These are phyloP conservation scores for Calonectria naviculata DNA, from an alignment of 2,329 filamentous ascomycete genomes.

Conservation along the genomic window DNA sequence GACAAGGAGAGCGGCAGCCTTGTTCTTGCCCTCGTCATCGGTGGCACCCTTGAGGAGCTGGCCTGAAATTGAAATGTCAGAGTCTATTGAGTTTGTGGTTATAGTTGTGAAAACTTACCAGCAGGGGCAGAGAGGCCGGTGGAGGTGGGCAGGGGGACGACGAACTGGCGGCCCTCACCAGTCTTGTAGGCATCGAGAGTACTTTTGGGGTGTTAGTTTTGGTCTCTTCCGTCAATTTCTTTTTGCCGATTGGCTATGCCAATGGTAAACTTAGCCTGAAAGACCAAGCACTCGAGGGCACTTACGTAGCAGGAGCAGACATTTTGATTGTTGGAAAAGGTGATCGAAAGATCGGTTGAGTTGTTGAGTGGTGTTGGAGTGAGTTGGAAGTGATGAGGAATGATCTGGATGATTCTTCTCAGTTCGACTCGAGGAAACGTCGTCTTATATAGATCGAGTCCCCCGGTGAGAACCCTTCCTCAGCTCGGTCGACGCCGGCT, in stretches of 20 bases:
- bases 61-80: neutral
- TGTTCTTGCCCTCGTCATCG: conserved; percentile 1
- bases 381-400: neutral
- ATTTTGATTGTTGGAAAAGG: neutral
- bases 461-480: neutral
- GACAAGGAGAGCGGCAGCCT: conserved; percentile 2
- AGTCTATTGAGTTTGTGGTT: neutral
- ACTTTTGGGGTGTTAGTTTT: neutral
- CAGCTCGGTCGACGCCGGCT: neutral
- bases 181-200: neutral
- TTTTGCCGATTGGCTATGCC: neutral
- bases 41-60: conserved; percentile 8
- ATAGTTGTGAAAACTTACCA: neutral
- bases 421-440: neutral
- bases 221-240: neutral
- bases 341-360: neutral
- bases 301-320: conserved; percentile 5
- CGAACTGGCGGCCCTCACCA: conserved; percentile 5
- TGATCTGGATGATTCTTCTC: conserved; percentile 9
- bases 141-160: conserved; percentile 1
- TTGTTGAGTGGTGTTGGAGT: conserved; percentile 4
- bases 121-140: neutral
- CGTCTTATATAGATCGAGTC: neutral
- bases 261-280: neutral
- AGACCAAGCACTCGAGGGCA: neutral